Evolutionary conservation across 179 eudicot genomes (phyloP), one percentile per base, ranked within the genome.

Genomic region (Camellia oleifera): DNA sequence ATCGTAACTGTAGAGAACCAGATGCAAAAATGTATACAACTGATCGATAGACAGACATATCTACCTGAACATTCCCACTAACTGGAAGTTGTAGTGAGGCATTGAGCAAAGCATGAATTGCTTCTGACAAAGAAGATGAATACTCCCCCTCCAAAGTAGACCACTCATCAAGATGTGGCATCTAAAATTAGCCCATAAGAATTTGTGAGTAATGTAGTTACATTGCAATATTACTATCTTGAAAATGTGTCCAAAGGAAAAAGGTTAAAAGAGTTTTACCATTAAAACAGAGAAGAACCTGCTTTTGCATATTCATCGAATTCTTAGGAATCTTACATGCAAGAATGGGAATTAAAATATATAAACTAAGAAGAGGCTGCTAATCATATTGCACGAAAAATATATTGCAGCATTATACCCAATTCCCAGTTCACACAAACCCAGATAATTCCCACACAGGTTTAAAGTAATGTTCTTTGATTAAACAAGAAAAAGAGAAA

Each of bases 151-250:
- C 94, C 81, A 91, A 50, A 77, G 81, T 79, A 75, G 91, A 83
- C 98, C 98, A 94, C 79, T 88, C 88, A 44, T 91, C 94, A 79
- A 94, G 87, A 78, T 56, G 69, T 42, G 94, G 92, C 85, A 92
- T 82, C 98, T 94, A 83, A 82, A 77, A 45, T 78, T 13, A 74
- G 18, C 50, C 42, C 66, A 66, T 20, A 13, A 74, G 69, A 72
- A 52, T 60, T 26, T 53, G 76, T 44, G 69, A 78, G 75, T 18
- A 11, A 14, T 69, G 50, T 44, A 78, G 68, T 69, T n/a, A 23
- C 65, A 54, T 52, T 77, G 74, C 44, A 48, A 77, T 57, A 7
- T 26, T 14, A 42, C 20, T 20, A 76, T 20, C 58, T 46, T 63
- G 69, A 46, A 62, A 50, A 50, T 4, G 26, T 2, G 14, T 77